Base-by-base conservation (phyloP, 352 stramenopile species). In the Pythium rishiriense region DNA sequence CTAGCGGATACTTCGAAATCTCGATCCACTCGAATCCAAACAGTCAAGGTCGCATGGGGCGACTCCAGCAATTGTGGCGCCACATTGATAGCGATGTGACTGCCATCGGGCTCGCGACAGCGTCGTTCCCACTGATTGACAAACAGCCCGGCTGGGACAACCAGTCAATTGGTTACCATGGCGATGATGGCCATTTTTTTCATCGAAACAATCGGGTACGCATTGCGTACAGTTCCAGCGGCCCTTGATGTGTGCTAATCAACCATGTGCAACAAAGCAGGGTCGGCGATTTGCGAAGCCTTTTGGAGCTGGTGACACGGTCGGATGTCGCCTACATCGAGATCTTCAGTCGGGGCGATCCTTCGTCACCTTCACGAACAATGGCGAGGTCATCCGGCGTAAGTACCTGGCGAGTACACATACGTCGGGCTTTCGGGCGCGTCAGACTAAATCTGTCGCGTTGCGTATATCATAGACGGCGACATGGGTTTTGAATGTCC, bases 1-100 rank as follows among this genome's bases (percentile, higher is more conserved):
- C 70, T 5, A 82, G 85, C 53, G 83, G 74, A 15, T 94, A 94
- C 55, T 94, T 91, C 60, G 86, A 94, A 62, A 75, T 92, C 50
- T 81, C 74, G 15, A 78, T 94, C 22, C 58, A 59, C 17, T 2
- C 42, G 14, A 22, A 52, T 10, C 21, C 55, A 11, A 49, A 46
- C 0, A 68, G 66, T 21, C 68, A 70, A 74, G 39, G 51, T 50
- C 3, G 24, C 25, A n/a, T 56, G 26, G 51, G 41, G 3, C 64
- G 31, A 26, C 31, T 54, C 17, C 25, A 29, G 2, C 19, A 64
- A 15, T 21, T 59, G 33, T 55, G 58, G 43, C 67, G 62, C 2
- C 14, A 67, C 6, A 3, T 21, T n/a, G 66, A 62, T 14, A 65
- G 48, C 29, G 70, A 76, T 47, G 91, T 90, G 79, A 84, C 81